phyloP scores from a whole-genome alignment of 805 yeast genomes.

The Naumovozyma baii region DNA sequence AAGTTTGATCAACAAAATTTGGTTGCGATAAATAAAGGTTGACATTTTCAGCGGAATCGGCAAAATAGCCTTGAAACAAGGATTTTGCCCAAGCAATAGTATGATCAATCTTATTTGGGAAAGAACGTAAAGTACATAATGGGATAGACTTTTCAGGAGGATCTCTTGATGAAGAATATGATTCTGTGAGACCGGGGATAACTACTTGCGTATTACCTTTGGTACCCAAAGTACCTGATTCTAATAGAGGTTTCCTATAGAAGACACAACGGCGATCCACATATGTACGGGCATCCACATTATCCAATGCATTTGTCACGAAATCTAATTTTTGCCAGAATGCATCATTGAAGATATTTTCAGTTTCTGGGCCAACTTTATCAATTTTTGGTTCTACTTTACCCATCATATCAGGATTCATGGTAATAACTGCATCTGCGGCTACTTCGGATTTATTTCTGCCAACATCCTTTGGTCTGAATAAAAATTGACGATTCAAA shows the following conservation, averaged over 20 bases:
- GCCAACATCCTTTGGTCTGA: conserved; percentile 92
- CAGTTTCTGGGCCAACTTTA: conserved; percentile 91
- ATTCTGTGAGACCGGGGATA: conserved; percentile 87
- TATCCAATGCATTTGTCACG: conserved; percentile 94
- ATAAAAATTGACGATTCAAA: conserved; percentile 90
- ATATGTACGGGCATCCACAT: conserved; percentile 94
- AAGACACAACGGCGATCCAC: conserved; percentile 96
- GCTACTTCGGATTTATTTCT: conserved; percentile 84
- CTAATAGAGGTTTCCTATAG: conserved; percentile 81
- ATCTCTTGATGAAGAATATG: conserved; percentile 92
- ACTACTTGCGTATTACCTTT: conserved; percentile 97
- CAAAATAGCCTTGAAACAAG: conserved; percentile 82
- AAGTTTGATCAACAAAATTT: conserved; percentile 79
- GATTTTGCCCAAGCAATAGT: conserved; percentile 99
- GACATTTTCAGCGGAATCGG: conserved; percentile 87
- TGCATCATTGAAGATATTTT: conserved; percentile 68
- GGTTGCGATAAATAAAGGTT: conserved; percentile 86
- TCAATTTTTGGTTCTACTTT: conserved; percentile 70
- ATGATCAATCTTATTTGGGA: conserved; percentile 97
- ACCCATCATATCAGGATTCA: conserved; percentile 78
- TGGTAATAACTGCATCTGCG: conserved; percentile 66
- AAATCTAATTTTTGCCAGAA: conserved; percentile 82
- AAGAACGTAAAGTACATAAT: conserved; percentile 89
- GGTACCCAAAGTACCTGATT: conserved; percentile 96
- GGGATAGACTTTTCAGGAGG: conserved; percentile 99